A percentile compares a stretch with the other conserved stretches of the same genome.
Conservation (phyloP, 768 basidiomycete genomes). For the Auriculariales sp. region DNA sequence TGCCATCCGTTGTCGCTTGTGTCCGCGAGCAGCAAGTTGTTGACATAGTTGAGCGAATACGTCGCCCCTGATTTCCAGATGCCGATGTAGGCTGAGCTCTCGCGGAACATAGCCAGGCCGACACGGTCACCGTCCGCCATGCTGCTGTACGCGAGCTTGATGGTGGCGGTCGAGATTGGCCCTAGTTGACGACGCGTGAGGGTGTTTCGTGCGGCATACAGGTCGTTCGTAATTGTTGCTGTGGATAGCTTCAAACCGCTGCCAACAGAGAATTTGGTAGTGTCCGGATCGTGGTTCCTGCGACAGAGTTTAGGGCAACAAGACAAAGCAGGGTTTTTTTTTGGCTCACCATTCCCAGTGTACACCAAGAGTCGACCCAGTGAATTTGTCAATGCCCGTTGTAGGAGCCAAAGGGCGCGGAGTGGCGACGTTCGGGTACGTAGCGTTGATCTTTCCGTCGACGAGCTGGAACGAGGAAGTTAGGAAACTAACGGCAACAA, state of each 20-base stretch:
- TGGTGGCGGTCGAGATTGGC: slow-evolving; percentile 4
- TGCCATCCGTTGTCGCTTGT: neutral
- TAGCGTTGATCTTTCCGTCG: too few relatives aligned
- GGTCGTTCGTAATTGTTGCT: slow-evolving; percentile 3
- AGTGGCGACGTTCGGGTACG: neutral
- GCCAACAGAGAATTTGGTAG: slow-evolving; percentile 1
- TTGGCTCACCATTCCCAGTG: slow-evolving; percentile 7
- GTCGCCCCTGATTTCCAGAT: too few relatives aligned
- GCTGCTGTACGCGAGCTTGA: slow-evolving; percentile 2
- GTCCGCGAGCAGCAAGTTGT: too few relatives aligned
- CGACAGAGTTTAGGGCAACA: too few relatives aligned
- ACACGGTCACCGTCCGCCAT: slow-evolving; percentile 4
- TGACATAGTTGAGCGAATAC: too few relatives aligned
- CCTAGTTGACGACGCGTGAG: slow-evolving; percentile 5
- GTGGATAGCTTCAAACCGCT: slow-evolving; percentile 3
- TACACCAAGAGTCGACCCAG: too few relatives aligned
- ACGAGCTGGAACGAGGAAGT: too few relatives aligned
- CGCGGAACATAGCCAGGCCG: slow-evolving; percentile 4
- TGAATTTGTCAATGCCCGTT: slow-evolving; percentile 2
- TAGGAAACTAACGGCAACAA: too few relatives aligned
- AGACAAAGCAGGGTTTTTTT: too few relatives aligned
- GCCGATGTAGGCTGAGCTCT: slow-evolving; percentile 1
- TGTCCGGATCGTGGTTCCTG: slow-evolving; percentile 4
- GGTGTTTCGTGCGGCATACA: slow-evolving; percentile 6
- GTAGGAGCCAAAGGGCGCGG: neutral